These are phyloP conservation scores for Pseudogymnoascus sp. DNA, from an alignment of 2,329 filamentous ascomycete species.

Conservation along the genomic window DNA sequence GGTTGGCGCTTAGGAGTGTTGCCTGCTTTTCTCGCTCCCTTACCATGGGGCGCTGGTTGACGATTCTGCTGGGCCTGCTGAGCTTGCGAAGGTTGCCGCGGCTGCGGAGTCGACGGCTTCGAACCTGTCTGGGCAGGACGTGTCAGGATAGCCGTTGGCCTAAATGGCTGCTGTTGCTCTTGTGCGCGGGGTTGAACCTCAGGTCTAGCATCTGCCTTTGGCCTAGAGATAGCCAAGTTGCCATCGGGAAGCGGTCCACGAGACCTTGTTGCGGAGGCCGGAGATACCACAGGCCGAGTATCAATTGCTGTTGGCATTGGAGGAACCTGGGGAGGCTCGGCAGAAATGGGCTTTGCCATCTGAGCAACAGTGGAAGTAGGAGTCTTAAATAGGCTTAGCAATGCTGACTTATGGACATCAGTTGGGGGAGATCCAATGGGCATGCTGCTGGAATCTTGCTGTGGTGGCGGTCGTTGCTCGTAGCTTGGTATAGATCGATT, in stretches of 20 bases:
- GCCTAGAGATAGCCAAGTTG: conserved; percentile 12
- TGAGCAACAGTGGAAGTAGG: conserved; percentile 19
- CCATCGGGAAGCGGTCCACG: conserved; percentile 19
- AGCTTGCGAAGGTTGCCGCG: background rate
- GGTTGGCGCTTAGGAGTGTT: background rate
- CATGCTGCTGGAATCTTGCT: conserved; percentile 12
- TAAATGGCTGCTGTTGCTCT: background rate
- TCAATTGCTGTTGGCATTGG: background rate
- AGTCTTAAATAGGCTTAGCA: conserved; percentile 26
- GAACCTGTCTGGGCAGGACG: conserved; percentile 3
- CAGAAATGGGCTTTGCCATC: conserved; percentile 12
- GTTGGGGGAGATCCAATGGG: conserved; percentile 20
- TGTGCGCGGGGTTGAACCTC: conserved; percentile 14
- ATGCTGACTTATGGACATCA: conserved; percentile 23
- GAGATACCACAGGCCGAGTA: conserved; percentile 18
- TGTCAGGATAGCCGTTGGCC: background rate
- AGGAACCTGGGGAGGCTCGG: background rate
- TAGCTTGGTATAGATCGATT: conserved; percentile 11
- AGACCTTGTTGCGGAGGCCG: conserved; percentile 18
- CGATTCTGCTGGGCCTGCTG: background rate
- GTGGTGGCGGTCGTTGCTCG: conserved; percentile 13
- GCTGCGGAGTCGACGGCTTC: conserved; percentile 1
- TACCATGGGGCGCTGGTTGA: conserved; percentile 6
- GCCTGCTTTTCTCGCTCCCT: background rate
- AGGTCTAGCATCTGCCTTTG: background rate